Evolutionary conservation across 768 basidiomycete species (phyloP), one percentile per base, ranked within the genome.

Genomic region (Psilocybe cubensis): DNA sequence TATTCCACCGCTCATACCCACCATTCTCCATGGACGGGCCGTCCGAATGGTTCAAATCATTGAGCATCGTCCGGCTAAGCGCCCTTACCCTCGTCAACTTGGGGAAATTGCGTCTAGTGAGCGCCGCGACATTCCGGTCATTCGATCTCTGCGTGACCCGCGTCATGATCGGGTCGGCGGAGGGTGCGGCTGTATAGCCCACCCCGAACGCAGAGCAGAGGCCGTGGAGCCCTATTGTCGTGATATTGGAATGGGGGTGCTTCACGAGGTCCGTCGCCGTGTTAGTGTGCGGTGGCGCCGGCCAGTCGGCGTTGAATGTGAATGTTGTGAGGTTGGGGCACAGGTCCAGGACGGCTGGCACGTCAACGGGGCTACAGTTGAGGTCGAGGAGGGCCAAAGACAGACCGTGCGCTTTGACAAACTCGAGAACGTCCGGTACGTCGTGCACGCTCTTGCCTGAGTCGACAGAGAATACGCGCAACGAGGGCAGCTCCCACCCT

Each of bases 281-380:
- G 35, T 72, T 67, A 46, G 65, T 65, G 48, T 75, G 71, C 42
- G 71, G 73, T 48, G 65, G 64, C 42, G 87, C 70, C 11, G 81
- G 80, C 89, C 91, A 91, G 67, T 92, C 91, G 24, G 79, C 83
- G 66, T 91, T 92, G 74, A 92, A 91, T 21, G 81, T 78, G 67
- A 92, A 84, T 0, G 84, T 81, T 18, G 69, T 73, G 27, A 92
- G 80, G 46, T 75, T 67, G 0, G 88, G 89, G 61, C 89, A 91
- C 6, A 83, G 69, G 11, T 85, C 85, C 23, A 91, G 80, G 57
- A 88, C 80, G 21, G 73, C 73, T 4, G 84, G 72, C 12, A 91
- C 74, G 57, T 89, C 83, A 24, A 89, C 61, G 5, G 82, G 82
- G 42, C 83, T 79, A 62, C 81, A 81, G 64, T 87, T 78, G 12